Conservation (phyloP, 2,329 filamentous ascomycete species). For the Aspergillus sp. region DNA sequence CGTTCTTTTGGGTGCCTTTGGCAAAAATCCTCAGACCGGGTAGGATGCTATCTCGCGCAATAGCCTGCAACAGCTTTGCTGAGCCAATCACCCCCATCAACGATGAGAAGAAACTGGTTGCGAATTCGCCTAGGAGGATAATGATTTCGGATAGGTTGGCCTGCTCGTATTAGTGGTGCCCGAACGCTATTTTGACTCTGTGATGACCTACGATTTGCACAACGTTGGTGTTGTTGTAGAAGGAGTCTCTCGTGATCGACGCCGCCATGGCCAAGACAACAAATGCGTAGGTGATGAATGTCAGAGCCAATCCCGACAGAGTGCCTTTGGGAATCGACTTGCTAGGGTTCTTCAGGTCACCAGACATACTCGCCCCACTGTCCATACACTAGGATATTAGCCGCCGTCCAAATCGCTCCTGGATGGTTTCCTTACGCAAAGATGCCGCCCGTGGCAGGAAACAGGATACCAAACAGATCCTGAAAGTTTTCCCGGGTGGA, state of each 20-base stretch:
- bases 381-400: slow-evolving; percentile 51
- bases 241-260: slow-evolving; percentile 70
- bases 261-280: slow-evolving; percentile 78
- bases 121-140: slow-evolving; percentile 78
- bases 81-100: slow-evolving; percentile 85
- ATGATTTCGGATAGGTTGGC: slow-evolving; percentile 73
- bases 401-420: slow-evolving; percentile 30
- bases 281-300: slow-evolving; percentile 71
- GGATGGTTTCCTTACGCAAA: slow-evolving; percentile 48
- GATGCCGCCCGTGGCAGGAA: slow-evolving; percentile 66
- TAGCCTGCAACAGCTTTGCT: slow-evolving; percentile 79
- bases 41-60: slow-evolving; percentile 74
- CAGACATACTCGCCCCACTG: slow-evolving; percentile 83
- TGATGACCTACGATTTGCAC: slow-evolving; percentile 62
- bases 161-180: slow-evolving; percentile 26
- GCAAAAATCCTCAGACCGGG: slow-evolving; percentile 74
- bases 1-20: slow-evolving; percentile 67
- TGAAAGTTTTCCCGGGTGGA: slow-evolving; percentile 69
- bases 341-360: slow-evolving; percentile 78
- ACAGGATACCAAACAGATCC: slow-evolving; percentile 81
- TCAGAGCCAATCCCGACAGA: slow-evolving; percentile 71
- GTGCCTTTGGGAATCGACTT: slow-evolving; percentile 84
- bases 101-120: slow-evolving; percentile 79
- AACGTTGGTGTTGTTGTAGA: slow-evolving; percentile 73
- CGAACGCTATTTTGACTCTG: background rate